Percentiles rank a stretch among this genome's conserved stretches.
Conservation (phyloP, 805 yeast genomes). For the Wickerhamiella slavikovae region DNA sequence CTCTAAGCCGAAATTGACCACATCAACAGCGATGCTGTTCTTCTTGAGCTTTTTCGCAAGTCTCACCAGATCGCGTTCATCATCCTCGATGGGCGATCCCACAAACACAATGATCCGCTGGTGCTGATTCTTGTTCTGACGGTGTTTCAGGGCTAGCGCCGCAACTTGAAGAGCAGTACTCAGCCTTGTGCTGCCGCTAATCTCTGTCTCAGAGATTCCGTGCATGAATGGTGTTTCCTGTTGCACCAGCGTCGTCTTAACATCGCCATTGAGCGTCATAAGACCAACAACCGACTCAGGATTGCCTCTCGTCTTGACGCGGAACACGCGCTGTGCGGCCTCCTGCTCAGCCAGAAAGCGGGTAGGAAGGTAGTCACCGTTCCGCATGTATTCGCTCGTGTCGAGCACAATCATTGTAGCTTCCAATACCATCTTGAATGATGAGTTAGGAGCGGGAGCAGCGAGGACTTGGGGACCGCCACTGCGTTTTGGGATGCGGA, state of each 20-base stretch:
- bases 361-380: constrained; percentile 79
- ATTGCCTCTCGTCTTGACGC: constrained; percentile 65
- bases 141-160: constrained; percentile 78
- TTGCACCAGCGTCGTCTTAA: constrained; percentile 69
- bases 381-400: constrained; percentile 88
- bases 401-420: constrained; percentile 92
- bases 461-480: too few relatives aligned
- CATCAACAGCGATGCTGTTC: constrained; percentile 74
- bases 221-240: constrained; percentile 72
- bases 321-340: constrained; percentile 70
- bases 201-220: constrained; percentile 59
- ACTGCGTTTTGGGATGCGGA: too few relatives aligned
- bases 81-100: constrained; percentile 63
- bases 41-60: constrained; percentile 86
- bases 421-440: constrained; percentile 57
- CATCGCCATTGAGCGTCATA: constrained; percentile 75
- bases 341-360: constrained; percentile 86
- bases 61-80: constrained; percentile 50
- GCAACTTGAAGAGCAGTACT: constrained; percentile 85
- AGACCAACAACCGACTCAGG: constrained; percentile 91
- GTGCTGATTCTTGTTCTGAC: constrained; percentile 81
- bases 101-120: constrained; percentile 82
- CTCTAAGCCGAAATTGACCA: constrained; percentile 85
- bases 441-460: too few relatives aligned
- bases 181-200: constrained; percentile 48